Conservation (phyloP, 441 rosid species). For the Adansonia grandidieri region DNA sequence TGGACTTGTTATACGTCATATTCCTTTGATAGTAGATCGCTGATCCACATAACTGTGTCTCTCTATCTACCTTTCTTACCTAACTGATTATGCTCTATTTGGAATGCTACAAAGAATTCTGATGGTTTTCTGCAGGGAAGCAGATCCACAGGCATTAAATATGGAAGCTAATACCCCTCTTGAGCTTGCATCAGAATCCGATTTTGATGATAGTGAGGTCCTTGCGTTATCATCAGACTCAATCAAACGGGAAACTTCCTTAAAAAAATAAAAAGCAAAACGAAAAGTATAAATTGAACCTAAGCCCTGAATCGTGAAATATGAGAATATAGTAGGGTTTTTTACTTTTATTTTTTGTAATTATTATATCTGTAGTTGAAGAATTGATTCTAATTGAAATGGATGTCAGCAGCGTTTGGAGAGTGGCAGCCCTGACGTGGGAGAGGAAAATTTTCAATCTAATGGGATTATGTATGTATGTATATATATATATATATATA, state of each 20-base stretch:
- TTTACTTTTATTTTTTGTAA: conserved; percentile 21
- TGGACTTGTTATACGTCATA: not conserved
- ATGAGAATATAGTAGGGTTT: not conserved
- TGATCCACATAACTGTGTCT: not conserved
- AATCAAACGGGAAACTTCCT: conserved; percentile 43
- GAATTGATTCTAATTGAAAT: conserved; percentile 39
- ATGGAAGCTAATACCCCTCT: conserved; percentile 74
- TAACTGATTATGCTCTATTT: not conserved
- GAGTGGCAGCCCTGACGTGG: too few species aligned
- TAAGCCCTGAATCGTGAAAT: conserved; percentile 27
- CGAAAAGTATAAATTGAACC: conserved; percentile 26
- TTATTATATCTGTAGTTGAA: conserved; percentile 33
- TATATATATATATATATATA: too few species aligned
- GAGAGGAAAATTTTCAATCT: too few species aligned
- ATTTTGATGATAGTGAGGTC: conserved; percentile 65
- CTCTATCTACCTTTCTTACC: not conserved
- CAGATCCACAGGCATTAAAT: conserved; percentile 67
- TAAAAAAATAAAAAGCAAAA: not conserved
- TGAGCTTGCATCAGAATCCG: conserved; percentile 64
- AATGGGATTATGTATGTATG: too few species aligned
- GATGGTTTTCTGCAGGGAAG: conserved; percentile 75
- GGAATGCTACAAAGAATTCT: not conserved
- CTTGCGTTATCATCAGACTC: conserved; percentile 69
- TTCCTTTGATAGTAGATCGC: not conserved
- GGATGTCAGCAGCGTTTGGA: conserved; percentile 28